Evolutionary conservation across 768 basidiomycete genomes (phyloP), one percentile per base, ranked within the genome.

Genomic region (Suillus clintonianus): DNA sequence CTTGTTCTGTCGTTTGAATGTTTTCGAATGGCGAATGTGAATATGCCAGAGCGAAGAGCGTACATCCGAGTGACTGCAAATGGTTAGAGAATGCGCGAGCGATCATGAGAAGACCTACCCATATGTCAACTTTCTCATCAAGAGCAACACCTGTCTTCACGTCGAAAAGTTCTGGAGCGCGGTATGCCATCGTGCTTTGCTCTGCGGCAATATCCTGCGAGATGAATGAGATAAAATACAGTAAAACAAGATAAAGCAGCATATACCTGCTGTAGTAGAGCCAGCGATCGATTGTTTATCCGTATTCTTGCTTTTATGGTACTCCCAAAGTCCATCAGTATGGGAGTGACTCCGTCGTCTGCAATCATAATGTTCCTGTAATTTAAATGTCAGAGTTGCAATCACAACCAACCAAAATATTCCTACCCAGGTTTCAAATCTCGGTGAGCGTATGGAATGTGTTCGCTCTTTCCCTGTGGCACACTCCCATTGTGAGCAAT

Each of bases 241-340:
- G 10, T 36, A 13, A 62, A 68, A 42, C 17, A 36, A 41, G n/a
- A 36, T 50, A 36, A 41, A 32, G 22, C 22, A 56, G 30, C 78
- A 59, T n/a, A 19, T 62, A 91, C 91, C 82, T 99, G 97, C 68
- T 98, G 95, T 19, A 91, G 70, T 53, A 99, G 76, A 0, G 97
- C 97, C 74, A 95, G 90, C 30, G 89, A 89, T 30, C 97, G 85
- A 62, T 86, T 94, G 64, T 91, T 86, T 63, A 99, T 84, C 30
- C 80, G 82, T 63, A 99, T 86, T 36, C 96, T 83, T 5, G 97
- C 97, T 75, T 91, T 92, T 71, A 89, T 82, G 2, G 91, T 85
- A 66, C 95, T 97, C 22, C 97, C 97, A 76, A 99, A 95, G 77
- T 99, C 97, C 97, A 99, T 99, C 10, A 99, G 85, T 63, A 99